Evolutionary conservation across 257 asterid species (phyloP).

Genomic region (Paraleonurus japonicus): DNA sequence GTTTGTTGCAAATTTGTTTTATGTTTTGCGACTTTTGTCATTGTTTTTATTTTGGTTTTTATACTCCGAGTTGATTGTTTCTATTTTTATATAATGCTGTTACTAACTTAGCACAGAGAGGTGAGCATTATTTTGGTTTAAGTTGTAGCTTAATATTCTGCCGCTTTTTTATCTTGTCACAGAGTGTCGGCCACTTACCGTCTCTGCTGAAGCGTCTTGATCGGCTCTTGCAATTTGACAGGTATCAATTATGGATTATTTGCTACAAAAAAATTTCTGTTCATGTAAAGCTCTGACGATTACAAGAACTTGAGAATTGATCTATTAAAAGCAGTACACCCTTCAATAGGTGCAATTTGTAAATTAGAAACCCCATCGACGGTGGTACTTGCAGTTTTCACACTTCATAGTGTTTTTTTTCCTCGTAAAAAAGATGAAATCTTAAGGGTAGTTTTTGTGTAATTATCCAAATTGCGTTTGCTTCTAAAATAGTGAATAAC

Average conservation of each 20-base stretch:
- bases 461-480: background rate
- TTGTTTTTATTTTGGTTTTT: background rate
- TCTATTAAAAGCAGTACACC: background rate
- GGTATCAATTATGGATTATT: constrained; percentile 43
- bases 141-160: constrained; percentile 23
- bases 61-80: background rate
- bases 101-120: constrained; percentile 8
- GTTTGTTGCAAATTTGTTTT: background rate
- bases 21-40: background rate
- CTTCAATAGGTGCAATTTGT: background rate
- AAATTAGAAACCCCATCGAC: background rate
- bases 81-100: background rate
- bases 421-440: background rate
- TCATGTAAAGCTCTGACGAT: background rate
- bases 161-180: constrained; percentile 43
- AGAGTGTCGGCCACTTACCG: constrained; percentile 70
- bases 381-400: background rate
- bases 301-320: background rate
- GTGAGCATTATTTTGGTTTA: background rate
- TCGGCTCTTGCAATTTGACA: constrained; percentile 92
- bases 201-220: constrained; percentile 97
- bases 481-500: background rate
- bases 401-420: background rate
- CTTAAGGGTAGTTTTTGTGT: background rate
- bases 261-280: background rate